A percentile compares a stretch with the other conserved stretches of the same genome.
Evolutionary conservation across 164 flowering plant species (phyloP).

Genomic region (Houttuynia cordata): DNA sequence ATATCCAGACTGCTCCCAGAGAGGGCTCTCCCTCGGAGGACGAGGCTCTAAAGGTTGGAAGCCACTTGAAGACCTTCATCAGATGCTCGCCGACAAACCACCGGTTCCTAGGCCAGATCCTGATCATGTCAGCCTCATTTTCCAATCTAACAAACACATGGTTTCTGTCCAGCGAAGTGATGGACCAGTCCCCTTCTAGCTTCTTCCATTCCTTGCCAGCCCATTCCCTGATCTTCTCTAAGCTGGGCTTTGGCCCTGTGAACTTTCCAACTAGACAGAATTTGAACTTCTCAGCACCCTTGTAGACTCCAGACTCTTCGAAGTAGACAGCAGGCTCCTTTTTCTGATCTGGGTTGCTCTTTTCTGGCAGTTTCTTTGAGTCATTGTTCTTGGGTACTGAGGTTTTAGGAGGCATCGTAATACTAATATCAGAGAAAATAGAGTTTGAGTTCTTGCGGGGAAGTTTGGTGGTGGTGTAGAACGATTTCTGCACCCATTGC

Average conservation of each 20-base stretch:
- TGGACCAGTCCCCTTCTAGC: neutral
- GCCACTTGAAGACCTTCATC: constrained; percentile 2
- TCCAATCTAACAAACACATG: neutral
- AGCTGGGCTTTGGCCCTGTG: neutral
- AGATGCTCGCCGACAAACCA: neutral
- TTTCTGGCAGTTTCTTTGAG: neutral
- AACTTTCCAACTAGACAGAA: constrained; percentile 2
- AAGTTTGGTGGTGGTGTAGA: neutral
- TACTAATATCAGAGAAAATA: neutral
- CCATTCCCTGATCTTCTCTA: constrained; percentile 1
- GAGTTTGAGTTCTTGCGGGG: neutral
- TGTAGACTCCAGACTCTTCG: neutral
- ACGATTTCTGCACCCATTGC: neutral
- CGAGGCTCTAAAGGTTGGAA: neutral
- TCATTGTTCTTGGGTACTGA: neutral
- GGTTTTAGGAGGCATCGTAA: neutral
- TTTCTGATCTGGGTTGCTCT: neutral
- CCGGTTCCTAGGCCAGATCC: neutral
- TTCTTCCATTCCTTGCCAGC: constrained; percentile 1
- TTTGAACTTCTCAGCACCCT: constrained; percentile 1
- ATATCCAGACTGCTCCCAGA: neutral
- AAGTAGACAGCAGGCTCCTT: constrained; percentile 1
- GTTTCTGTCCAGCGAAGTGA: neutral
- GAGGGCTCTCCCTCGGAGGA: constrained; percentile 3
- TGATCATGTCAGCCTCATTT: constrained; percentile 1